Base-by-base conservation (phyloP, 2,329 filamentous ascomycete species). In the Microdochium nivale region DNA sequence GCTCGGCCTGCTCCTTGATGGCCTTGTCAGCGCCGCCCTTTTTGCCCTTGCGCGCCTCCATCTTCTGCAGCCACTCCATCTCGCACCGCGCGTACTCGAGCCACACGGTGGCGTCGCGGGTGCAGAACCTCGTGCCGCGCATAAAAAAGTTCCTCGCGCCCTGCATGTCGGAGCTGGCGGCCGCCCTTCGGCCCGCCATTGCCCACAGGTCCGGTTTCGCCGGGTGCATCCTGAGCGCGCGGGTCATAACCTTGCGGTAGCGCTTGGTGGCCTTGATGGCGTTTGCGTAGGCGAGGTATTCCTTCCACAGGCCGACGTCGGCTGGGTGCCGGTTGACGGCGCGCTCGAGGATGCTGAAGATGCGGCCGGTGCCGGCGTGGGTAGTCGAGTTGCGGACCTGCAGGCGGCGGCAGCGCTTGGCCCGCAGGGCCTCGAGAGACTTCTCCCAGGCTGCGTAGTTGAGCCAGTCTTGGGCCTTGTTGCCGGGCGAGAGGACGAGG, bases 1-100 rank as follows among this genome's bases (percentile, higher is more conserved):
- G 63, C 43, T 68, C 65, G 13, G 65, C 68, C 63, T 79, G 79
- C 65, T 86, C 78, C 62, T 87, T 77, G 48, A 81, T 65, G 54
- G 55, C 66, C 60, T 72, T 75, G 63, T 75, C 64, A 24, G 69
- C 67, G 2, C 67, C 66, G 9, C 66, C 67, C 51, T 71, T 70
- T 46, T 68, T 69, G 5, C 67, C 69, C 67, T 85, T 83, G 65
- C 90, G 81, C 54, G 81, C 82, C 53, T 88, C 83, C 62, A 97
- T 83, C 70, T 88, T 90, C 49, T 80, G 83, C 52, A 97, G 76
- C 76, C 95, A 97, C 56, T 94, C 86, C 83, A 96, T 90, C 75
- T 99, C 94, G 62, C 92, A 78, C 63, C 88, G 86, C 9, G 88
- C 87, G 65, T 96, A 97, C 70, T 96, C 89, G 32, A 95, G 65